Base-by-base conservation (phyloP, 768 basidiomycete genomes). In the Fistulinella prunicolor region DNA sequence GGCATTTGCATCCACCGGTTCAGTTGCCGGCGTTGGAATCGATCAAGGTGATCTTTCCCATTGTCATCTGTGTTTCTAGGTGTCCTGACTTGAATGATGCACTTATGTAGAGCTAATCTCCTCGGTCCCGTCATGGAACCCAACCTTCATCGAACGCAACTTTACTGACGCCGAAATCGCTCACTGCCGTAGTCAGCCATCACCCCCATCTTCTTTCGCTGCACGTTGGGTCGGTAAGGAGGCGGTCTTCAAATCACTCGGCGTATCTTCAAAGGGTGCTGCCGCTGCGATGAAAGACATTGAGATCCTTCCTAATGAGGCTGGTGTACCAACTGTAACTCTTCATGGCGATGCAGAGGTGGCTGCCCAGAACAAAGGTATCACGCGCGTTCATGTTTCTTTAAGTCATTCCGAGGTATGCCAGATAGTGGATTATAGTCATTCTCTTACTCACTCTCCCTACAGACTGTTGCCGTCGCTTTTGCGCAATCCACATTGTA, bases 151-250 rank as follows among this genome's bases (percentile, higher is more conserved):
- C 45, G 61, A 79, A 46, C 87, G 93, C 53, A 99, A 99, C 76
- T 99, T 96, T 72, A 98, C 94, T 17, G 81, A 84, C 9, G 82
- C 77, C 20, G 96, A 99, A 71, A 80, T 86, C 56, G 71, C 78
- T 10, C 97, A 98, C 75, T 97, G 94, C 70, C 76, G 72, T 42
- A 58, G 79, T n/a, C 93, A 97, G 60, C 85, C 95, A 3, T 89
- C 89, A 40, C 83, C 90, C 16, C 69, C 79, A 1, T 87, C 96
- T 8, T 97, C 95, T 2, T 94, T 96, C 63, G 95, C 96, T 19
- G 94, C 89, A 29, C 88, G 94, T 47, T 99, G 96, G 95, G 89
- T 81, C 23, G 95, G 92, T 43, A 99, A 98, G 71, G 96, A 98
- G 68, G 95, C 94, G 3, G 83, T 88, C 45, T 97, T 98, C 84